Evolutionary conservation across 768 basidiomycete genomes (phyloP).

Genomic region (Auriscalpium microsporum): DNA sequence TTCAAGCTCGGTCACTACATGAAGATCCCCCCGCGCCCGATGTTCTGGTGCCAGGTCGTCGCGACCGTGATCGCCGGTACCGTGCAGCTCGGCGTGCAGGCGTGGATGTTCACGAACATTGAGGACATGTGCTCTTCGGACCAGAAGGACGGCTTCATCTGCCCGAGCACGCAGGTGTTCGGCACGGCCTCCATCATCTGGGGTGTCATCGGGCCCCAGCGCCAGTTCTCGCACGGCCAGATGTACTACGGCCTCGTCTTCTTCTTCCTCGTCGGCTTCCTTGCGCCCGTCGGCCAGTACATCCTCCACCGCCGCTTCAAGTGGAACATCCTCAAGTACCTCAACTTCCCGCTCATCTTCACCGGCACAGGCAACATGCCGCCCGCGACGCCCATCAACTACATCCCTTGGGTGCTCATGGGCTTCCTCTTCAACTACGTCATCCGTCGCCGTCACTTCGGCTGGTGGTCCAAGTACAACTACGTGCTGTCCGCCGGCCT

Average conservation of each 20-base stretch:
- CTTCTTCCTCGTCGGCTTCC: slow-evolving; percentile 73
- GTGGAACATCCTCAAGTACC: slow-evolving; percentile 38
- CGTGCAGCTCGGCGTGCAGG: slow-evolving; percentile 66
- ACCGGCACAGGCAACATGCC: slow-evolving; percentile 32
- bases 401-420: slow-evolving; percentile 29
- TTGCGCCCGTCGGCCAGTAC: slow-evolving; percentile 50
- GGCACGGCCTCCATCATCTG: slow-evolving; percentile 68
- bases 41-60: slow-evolving; percentile 66
- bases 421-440: slow-evolving; percentile 30
- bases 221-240: slow-evolving; percentile 15
- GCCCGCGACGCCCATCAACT: slow-evolving; percentile 35
- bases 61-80: slow-evolving; percentile 64
- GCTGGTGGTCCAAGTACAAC: slow-evolving; percentile 34
- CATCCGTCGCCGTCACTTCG: slow-evolving; percentile 29
- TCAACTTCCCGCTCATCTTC: slow-evolving; percentile 44
- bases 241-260: slow-evolving; percentile 35
- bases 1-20: slow-evolving; percentile 70
- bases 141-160: slow-evolving; percentile 60
- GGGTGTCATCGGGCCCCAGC: slow-evolving; percentile 70
- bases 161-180: slow-evolving; percentile 63
- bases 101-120: slow-evolving; percentile 71
- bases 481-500: slow-evolving; percentile 65
- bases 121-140: slow-evolving; percentile 44
- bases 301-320: slow-evolving; percentile 25
- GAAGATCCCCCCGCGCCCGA: slow-evolving; percentile 65